Evolutionary conservation across 768 basidiomycete genomes (phyloP), one percentile per base, ranked within the genome.

Genomic region (Termitomyces sp.): DNA sequence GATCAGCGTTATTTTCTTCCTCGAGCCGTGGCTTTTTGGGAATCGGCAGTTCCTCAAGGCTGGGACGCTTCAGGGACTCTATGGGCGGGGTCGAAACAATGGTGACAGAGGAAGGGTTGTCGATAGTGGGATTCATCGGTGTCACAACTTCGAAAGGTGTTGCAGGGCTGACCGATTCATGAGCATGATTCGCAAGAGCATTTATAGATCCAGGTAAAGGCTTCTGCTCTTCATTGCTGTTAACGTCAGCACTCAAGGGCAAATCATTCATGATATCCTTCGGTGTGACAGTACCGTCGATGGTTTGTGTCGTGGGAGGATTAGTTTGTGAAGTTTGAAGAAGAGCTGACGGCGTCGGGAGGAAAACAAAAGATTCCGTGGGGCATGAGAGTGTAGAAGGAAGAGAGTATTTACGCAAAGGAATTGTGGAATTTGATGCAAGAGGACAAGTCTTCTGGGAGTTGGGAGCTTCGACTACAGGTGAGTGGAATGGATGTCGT

Each of bases 11-110:
- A 5, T 56, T 51, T 25, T 51, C 38, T 12, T 40, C 56, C 17
- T 51, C 60, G 25, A 67, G 52, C 46, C 62, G 66, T 40, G 43
- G 64, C 54, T 62, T 66, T 42, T 66, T 68, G 31, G 36, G 52
- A 17, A 29, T 48, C 32, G 63, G 58, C 6, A 54, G 12, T 40
- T 56, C 60, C 36, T 46, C 53, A 42, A 56, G 49, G 36, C 50
- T 60, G 17, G 59, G 15, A 14, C 67, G 63, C 51, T 68, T 68
- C 42, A 62, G 51, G 10, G 43, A 61, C 15, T 55, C 57, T 37
- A 53, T 48, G 36, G n/a, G 37, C 11, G 60, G 57, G 9, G 58
- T 60, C 17, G 53, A 32, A 20, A 20, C 61, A 17, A 46, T 36
- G 29, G 57, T 20, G 17, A 65, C 25, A 15, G 45, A 17, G 46